A percentile compares a stretch with the other conserved stretches of the same genome.
Conservation (phyloP, 2,329 filamentous ascomycete species). For the Diaporthe eres region DNA sequence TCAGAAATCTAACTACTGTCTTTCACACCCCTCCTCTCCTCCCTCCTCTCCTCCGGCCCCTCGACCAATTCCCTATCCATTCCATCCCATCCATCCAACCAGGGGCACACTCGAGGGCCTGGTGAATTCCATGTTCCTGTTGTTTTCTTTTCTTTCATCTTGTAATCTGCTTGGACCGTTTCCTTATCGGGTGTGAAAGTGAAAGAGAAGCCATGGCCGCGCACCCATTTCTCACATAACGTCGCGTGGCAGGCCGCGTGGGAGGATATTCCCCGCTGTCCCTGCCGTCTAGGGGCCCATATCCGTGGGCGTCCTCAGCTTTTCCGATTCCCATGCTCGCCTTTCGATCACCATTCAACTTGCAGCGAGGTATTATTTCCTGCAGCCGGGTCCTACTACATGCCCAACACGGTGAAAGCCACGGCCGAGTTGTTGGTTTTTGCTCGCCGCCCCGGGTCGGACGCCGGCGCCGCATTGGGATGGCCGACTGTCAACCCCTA, state of each 20-base stretch:
- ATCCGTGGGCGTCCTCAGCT: neutral
- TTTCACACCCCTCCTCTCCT: neutral
- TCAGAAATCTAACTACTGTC: constrained; percentile 37
- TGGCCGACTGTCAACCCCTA: constrained; percentile 54
- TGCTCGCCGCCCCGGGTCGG: constrained; percentile 19
- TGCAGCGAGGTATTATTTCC: neutral
- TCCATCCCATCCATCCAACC: neutral
- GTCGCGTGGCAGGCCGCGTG: neutral
- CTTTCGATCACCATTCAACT: neutral
- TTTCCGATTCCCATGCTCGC: neutral
- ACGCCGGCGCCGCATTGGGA: constrained; percentile 17
- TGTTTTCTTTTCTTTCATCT: neutral
- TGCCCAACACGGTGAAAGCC: constrained; percentile 28
- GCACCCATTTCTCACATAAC: neutral
- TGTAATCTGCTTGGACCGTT: neutral
- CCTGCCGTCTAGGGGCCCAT: neutral
- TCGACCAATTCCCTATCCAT: neutral
- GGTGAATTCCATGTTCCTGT: neutral
- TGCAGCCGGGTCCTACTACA: neutral
- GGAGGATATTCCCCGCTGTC: too few relatives aligned
- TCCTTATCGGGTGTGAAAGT: neutral
- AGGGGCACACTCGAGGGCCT: constrained; percentile 2
- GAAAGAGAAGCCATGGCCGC: neutral
- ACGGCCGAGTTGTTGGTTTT: constrained; percentile 26
- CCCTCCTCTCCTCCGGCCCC: neutral